Evolutionary conservation across 139 green algal genomes (phyloP).

Genomic region (Tetratostichococcus sp.): DNA sequence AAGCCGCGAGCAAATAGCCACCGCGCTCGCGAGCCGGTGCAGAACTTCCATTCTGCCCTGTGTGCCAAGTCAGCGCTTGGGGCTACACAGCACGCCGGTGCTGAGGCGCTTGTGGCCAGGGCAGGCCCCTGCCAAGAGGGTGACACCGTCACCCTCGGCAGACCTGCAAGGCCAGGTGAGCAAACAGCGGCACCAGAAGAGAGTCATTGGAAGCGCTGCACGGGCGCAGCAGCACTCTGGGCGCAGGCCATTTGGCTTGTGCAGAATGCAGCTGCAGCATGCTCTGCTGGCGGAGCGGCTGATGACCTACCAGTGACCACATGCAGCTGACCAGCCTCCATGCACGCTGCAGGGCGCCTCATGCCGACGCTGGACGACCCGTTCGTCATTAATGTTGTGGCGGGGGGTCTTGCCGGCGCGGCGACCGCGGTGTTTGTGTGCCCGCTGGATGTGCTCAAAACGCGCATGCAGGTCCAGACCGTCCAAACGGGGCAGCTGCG

Average conservation of each 20-base stretch:
- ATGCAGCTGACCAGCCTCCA: no score
- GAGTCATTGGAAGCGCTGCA: no score
- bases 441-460: constrained; percentile 97
- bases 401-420: constrained; percentile 55
- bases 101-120: background rate
- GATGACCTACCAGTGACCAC: no score
- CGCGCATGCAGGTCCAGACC: constrained; percentile 86
- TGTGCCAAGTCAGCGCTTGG: no score
- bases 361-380: background rate
- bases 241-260: no score
- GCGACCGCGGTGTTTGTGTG: constrained; percentile 93
- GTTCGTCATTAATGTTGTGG: constrained; percentile 16
- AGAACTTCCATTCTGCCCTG: no score
- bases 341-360: background rate
- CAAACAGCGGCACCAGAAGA: background rate
- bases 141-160: background rate
- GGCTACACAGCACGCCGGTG: no score
- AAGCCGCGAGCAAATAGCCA: no score
- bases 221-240: no score
- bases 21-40: no score
- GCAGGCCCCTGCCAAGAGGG: background rate
- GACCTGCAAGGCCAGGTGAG: background rate
- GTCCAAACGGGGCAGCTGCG: background rate
- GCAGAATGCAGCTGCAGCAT: no score
- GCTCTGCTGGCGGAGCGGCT: no score